Percentiles rank a stretch among this genome's conserved stretches.
Conservation (phyloP, 1,284 basidiomycete species). For the Ceraceosorus guamensis region DNA sequence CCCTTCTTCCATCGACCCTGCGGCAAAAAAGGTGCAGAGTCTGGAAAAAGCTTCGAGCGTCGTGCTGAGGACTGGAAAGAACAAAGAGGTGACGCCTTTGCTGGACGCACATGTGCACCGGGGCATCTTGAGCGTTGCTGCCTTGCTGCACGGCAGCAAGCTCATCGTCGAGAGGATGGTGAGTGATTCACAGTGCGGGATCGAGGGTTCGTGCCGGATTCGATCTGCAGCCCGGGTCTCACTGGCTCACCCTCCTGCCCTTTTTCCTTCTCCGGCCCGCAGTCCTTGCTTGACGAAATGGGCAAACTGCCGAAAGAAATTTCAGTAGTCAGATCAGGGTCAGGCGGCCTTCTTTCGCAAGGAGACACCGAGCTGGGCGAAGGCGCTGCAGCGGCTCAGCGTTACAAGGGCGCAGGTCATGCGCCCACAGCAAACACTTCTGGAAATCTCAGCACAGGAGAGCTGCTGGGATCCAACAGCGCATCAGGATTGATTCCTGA, state of each 20-base stretch:
- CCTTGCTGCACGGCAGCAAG: conserved; percentile 25
- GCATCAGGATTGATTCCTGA: conserved; percentile 12
- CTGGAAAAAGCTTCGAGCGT: background rate
- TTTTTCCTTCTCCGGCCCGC: background rate
- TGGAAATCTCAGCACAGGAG: background rate
- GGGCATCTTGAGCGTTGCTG: conserved; percentile 53
- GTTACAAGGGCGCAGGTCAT: conserved; percentile 13
- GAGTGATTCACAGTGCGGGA: background rate
- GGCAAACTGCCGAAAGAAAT: background rate
- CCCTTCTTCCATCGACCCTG: conserved; percentile 20
- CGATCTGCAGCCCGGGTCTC: no score
- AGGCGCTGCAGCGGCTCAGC: conserved; percentile 21
- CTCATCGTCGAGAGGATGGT: conserved; percentile 9
- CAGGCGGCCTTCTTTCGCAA: background rate
- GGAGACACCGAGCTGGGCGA: conserved; percentile 8
- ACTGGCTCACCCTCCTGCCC: background rate
- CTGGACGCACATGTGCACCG: conserved; percentile 43
- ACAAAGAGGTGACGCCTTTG: conserved; percentile 52
- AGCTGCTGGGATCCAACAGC: no score
- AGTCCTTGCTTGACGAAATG: background rate
- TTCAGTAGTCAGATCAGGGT: background rate
- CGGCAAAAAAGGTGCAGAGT: conserved; percentile 11
- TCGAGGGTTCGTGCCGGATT: no score
- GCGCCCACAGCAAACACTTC: background rate
- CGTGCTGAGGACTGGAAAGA: background rate